These are phyloP conservation scores for Lactifluus volemus DNA, from an alignment of 768 basidiomycete species.

Conservation along the genomic window DNA sequence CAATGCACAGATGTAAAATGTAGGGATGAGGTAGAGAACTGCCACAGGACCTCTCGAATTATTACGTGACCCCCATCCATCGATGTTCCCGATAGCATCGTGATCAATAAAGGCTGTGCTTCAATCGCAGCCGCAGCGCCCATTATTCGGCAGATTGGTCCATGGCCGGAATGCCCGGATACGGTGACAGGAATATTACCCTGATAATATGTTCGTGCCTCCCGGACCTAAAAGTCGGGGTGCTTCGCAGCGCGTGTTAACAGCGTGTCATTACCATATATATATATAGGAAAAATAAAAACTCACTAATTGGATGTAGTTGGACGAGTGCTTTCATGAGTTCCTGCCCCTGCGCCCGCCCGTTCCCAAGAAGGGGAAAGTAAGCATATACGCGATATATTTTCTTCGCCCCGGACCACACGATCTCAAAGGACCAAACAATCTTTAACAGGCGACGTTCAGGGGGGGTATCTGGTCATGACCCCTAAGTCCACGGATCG, in stretches of 20 bases:
- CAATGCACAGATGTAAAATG: not conserved
- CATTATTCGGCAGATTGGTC: conserved; percentile 15
- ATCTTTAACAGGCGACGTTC: conserved; percentile 15
- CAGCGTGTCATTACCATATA: conserved; percentile 9
- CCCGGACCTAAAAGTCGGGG: conserved; percentile 15
- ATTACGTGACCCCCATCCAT: conserved; percentile 17
- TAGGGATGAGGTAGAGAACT: conserved; percentile 9
- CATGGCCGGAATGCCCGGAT: conserved; percentile 14
- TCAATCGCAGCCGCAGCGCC: conserved; percentile 17
- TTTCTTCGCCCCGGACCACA: conserved; percentile 16
- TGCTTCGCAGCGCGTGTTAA: conserved; percentile 16
- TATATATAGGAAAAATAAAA: not conserved
- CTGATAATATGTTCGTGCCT: conserved; percentile 18
- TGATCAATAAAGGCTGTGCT: conserved; percentile 15
- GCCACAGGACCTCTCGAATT: conserved; percentile 2
- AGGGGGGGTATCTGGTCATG: conserved; percentile 11
- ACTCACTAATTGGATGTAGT: conserved; percentile 17
- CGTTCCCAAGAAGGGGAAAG: conserved; percentile 18
- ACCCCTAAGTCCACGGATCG: conserved; percentile 13
- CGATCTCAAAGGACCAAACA: conserved; percentile 16
- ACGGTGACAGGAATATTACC: conserved; percentile 11
- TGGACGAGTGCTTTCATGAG: conserved; percentile 17
- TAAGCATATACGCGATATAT: conserved; percentile 17
- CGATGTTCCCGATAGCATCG: conserved; percentile 17
- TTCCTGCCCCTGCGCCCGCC: conserved; percentile 16